A percentile compares a stretch with the other conserved stretches of the same genome.
These are phyloP conservation scores for Eutypa lata DNA, from an alignment of 2,329 filamentous ascomycete genomes.

Conservation along the genomic window DNA sequence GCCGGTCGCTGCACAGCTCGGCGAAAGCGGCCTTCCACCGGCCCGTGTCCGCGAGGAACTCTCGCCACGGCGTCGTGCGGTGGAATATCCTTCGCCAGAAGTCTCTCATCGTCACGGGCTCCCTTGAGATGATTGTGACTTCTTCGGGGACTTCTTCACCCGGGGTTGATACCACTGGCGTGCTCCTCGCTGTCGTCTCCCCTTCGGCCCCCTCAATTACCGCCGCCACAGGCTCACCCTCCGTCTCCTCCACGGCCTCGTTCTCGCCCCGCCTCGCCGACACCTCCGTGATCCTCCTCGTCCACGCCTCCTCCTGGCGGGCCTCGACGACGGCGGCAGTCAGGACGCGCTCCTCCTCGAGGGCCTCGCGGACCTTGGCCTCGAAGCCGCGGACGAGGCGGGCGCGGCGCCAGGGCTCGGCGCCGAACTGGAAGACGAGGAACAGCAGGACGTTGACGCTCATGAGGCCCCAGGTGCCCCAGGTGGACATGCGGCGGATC, in stretches of 20 bases:
- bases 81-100: no score
- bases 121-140: no score
- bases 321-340: conserved; percentile 40
- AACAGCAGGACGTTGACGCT: conserved; percentile 91
- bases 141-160: no score
- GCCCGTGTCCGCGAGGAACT: conserved; percentile 37
- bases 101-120: no score
- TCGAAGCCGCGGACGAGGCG: conserved; percentile 81
- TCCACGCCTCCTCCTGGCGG: conserved; percentile 24
- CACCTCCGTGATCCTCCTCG: no score
- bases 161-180: no score
- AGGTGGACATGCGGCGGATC: conserved; percentile 92
- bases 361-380: conserved; percentile 66
- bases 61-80: conserved; percentile 34
- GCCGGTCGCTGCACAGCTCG: conserved; percentile 65
- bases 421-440: conserved; percentile 78
- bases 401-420: conserved; percentile 86
- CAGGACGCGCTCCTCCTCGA: conserved; percentile 62
- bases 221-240: no score
- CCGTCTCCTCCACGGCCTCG: conserved; percentile 28
- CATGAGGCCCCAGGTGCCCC: conserved; percentile 98
- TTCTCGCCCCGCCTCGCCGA: no score
- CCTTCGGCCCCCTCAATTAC: no score
- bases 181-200: no score
- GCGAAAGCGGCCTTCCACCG: conserved; percentile 47